Evolutionary conservation across 2,329 filamentous ascomycete species (phyloP), one percentile per base, ranked within the genome.

Genomic region (Fusarium palustre): DNA sequence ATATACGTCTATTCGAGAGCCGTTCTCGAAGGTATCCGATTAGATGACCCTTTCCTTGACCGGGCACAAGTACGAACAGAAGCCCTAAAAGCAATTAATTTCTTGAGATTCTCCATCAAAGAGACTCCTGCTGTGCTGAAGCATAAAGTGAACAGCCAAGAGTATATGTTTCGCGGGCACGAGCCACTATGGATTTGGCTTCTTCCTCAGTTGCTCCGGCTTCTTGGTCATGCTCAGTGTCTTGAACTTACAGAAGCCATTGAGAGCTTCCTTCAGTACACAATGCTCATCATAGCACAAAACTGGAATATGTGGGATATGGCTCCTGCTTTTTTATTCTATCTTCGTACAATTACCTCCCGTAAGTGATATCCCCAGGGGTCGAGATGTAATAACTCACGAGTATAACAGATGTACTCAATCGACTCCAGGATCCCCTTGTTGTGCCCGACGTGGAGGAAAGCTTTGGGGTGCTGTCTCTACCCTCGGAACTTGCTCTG

Each of bases 1-100:
- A 90, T 97, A 54, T 94, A 92, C 75, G 91, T 97, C 66, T 92
- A 96, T 72, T 86, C 91, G 50, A 90, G 92, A 75, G 92, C 93
- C 60, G 91, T 93, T 24, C 83, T 97, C 15, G 91, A 94, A 70
- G 85, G 85, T 45, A 84, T 92, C 47, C 85, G 86, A 68, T 85
- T 87, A 75, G 88, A 93, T 72, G 88, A 94, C 71, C 89, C 88
- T 4, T 92, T 94, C 76, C 84, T 88, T 61, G 82, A 88, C 68
- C 81, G 79, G 53, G 82, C 84, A 34, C 81, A 87, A 59, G 79
- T 90, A 42, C 81, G 86, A 30, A 79, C 84, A 46, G 89, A 92
- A 72, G 88, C 88, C 2, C 79, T 87, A 36, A 91, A 93, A 75
- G 94, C 93, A 54, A 85, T 97, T 48, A 88, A 91, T 70, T 94